phyloP scores from a whole-genome alignment of 2,329 filamentous ascomycete genomes.

The Sclerotinia trifoliorum region DNA sequence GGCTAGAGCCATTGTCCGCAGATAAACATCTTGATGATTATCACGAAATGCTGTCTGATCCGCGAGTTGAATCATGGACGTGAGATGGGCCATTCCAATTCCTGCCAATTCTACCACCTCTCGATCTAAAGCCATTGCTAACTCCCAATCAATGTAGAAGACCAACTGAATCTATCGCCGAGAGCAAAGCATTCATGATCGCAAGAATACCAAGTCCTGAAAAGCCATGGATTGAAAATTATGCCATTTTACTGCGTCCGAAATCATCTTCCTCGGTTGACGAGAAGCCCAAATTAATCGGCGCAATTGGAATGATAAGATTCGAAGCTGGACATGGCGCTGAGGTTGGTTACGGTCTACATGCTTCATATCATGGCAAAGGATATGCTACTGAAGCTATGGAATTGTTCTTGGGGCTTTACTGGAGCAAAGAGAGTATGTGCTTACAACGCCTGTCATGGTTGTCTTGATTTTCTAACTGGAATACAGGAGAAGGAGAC shows the following conservation, averaged over 20 bases:
- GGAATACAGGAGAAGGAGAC: conserved; percentile 11
- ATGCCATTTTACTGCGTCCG: conserved; percentile 30
- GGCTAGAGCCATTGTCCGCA: conserved; percentile 27
- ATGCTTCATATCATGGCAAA: conserved; percentile 25
- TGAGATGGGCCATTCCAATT: conserved; percentile 11
- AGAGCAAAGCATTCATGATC: conserved; percentile 23
- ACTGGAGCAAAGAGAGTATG: conserved; percentile 20
- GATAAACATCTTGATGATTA: conserved; percentile 31
- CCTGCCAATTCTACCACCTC: too few species aligned
- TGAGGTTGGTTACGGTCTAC: conserved; percentile 30
- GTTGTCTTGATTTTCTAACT: not conserved
- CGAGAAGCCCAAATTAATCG: conserved; percentile 26
- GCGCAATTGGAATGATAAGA: conserved; percentile 25
- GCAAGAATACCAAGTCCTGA: conserved; percentile 18
- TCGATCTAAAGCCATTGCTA: not conserved
- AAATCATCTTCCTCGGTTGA: not conserved
- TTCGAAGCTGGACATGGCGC: conserved; percentile 24
- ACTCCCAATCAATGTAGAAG: not conserved
- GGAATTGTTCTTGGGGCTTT: conserved; percentile 23
- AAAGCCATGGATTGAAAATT: conserved; percentile 29
- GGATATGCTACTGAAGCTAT: conserved; percentile 31
- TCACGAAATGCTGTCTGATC: conserved; percentile 25
- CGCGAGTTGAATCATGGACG: conserved; percentile 25
- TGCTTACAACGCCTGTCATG: not conserved
- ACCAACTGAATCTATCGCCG: conserved; percentile 5